phyloP scores from a whole-genome alignment of 495 filamentous ascomycete genomes.

The Aspergillus bertholletiae region DNA sequence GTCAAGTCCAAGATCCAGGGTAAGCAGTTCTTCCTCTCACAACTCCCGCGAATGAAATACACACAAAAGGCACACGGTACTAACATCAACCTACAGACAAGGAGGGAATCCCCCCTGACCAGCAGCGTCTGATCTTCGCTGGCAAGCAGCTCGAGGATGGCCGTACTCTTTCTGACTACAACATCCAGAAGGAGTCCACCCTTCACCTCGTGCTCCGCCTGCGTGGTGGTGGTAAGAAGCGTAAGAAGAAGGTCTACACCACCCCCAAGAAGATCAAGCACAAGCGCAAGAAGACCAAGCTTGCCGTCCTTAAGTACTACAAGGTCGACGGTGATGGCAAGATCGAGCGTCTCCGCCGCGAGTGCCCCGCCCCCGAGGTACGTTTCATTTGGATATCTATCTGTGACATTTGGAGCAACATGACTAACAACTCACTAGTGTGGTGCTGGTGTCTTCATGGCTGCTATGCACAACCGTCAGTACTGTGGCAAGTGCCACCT shows the following conservation, averaged over 20 bases:
- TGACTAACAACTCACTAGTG: constrained; percentile 56
- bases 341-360: constrained; percentile 97
- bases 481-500: constrained; percentile 99
- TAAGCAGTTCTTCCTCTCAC: constrained; percentile 31
- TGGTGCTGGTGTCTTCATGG: constrained; percentile 99
- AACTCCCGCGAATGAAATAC: neutral
- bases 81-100: constrained; percentile 62
- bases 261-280: constrained; percentile 99
- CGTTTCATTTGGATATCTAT: constrained; percentile 33
- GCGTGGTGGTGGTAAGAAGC: constrained; percentile 95
- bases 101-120: constrained; percentile 99
- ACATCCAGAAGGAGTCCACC: constrained; percentile 99
- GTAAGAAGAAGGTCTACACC: constrained; percentile 99
- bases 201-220: constrained; percentile 98
- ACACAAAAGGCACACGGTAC: neutral
- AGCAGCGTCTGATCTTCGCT: constrained; percentile 99
- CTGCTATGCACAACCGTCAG: constrained; percentile 98
- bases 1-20: constrained; percentile 93
- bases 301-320: constrained; percentile 99
- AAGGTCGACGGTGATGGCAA: constrained; percentile 99
- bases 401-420: neutral
- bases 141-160: constrained; percentile 99
- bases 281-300: constrained; percentile 99
- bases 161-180: constrained; percentile 99
- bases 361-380: constrained; percentile 91